Base-by-base conservation (phyloP, 2,329 filamentous ascomycete genomes). In the Dendrostoma leiphaemia region DNA sequence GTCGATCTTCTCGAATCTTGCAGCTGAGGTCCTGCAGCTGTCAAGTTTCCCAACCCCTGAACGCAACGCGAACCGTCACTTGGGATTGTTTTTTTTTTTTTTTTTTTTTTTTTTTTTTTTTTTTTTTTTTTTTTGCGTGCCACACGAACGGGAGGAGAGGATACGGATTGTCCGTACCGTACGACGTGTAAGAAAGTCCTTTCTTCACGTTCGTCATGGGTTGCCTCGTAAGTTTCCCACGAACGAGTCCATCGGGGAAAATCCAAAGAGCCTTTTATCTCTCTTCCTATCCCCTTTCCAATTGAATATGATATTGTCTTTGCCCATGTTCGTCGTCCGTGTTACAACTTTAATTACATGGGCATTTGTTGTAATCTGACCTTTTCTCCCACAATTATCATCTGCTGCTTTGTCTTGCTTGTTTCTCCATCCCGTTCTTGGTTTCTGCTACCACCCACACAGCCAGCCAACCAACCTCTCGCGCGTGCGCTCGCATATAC, bases 201-300 rank as follows among this genome's bases (percentile, higher is more conserved):
- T 24, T 4, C 32, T 26, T 24, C 17, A 31, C n/a, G n/a, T 15
- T 23, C 34, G 45, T 50, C 48, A 58, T 58, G 56, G 56, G 56
- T 48, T 58, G 56, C 52, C 56, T 58, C 56, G 56, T 58, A 58
- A 58, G 56, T 58, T 45, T n/a, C n/a, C 28, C 35, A 35, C 46
- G 19, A 31, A 21, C 23, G 50, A 31, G 40, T 37, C 23, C 31
- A 40, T 15, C 24, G 32, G 34, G 17, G 17, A 23, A 41, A 12
- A 49, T 28, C 6, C 19, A 49, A 41, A 51, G 38, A 48, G 47
- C 44, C n/a, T 55, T 12, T 41, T 44, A 26, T 26, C 31, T 34
- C 19, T 19, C 19, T 21, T 23, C 35, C 17, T 12, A 8, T 23
- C 35, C 13, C 13, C 7, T 38, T 13, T 38, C 21, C 15, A 24